Evolutionary conservation across 768 basidiomycete species (phyloP).

Genomic region (Termitomyces sp.): DNA sequence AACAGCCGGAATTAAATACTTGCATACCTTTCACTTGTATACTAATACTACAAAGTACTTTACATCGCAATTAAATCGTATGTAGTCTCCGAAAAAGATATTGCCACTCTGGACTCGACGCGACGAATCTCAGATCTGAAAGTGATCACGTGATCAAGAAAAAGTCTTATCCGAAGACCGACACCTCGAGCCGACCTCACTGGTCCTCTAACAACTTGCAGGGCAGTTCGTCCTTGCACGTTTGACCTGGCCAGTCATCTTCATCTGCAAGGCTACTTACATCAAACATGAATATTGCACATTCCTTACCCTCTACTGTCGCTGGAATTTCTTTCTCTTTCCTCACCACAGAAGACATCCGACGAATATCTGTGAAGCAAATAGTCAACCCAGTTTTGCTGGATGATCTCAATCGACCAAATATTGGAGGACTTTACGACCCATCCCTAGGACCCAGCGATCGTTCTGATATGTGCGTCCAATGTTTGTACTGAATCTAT

Average conservation of each 20-base stretch:
- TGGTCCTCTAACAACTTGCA: not conserved
- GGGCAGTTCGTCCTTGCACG: slow-evolving; percentile 2
- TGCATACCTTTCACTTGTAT: slow-evolving; percentile 8
- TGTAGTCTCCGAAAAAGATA: too few relatives aligned
- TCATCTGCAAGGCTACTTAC: not conserved
- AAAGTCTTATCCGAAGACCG: slow-evolving; percentile 27
- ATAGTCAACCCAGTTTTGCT: slow-evolving; percentile 90
- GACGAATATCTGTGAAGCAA: slow-evolving; percentile 96
- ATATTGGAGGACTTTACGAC: slow-evolving; percentile 91
- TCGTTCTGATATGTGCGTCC: slow-evolving; percentile 83
- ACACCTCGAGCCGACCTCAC: slow-evolving; percentile 7
- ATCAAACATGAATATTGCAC: slow-evolving; percentile 80
- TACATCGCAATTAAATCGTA: not conserved
- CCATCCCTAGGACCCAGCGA: slow-evolving; percentile 91
- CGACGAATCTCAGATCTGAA: not conserved
- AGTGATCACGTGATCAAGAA: slow-evolving; percentile 26
- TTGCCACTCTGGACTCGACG: too few relatives aligned
- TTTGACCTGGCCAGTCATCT: slow-evolving; percentile 13
- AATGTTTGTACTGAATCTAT: slow-evolving; percentile 2
- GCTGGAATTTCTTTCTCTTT: slow-evolving; percentile 90
- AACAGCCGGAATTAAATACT: slow-evolving; percentile 38
- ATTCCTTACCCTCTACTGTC: slow-evolving; percentile 84
- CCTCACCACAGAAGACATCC: slow-evolving; percentile 82
- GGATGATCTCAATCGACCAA: slow-evolving; percentile 92
- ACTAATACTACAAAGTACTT: not conserved